Evolutionary conservation across 768 basidiomycete genomes (phyloP).

Genomic region (Lyophyllum atratum): DNA sequence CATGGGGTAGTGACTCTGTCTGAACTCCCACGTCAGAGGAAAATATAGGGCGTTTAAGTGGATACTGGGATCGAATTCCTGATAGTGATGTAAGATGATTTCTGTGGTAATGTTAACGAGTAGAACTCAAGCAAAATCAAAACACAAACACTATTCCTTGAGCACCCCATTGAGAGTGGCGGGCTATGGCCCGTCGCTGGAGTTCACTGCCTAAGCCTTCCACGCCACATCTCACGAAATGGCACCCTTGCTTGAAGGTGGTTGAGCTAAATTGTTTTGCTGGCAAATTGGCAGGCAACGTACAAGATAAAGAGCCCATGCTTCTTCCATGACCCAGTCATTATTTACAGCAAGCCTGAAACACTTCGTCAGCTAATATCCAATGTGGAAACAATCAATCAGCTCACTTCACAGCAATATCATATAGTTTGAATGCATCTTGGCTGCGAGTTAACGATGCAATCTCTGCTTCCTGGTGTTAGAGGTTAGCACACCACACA

Average conservation of each 20-base stretch:
- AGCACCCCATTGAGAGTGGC: slow-evolving; percentile 74
- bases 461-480: slow-evolving; percentile 68
- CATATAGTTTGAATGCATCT: slow-evolving; percentile 67
- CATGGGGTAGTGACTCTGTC: slow-evolving; percentile 44
- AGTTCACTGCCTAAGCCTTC: slow-evolving; percentile 68
- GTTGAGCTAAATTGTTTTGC: slow-evolving; percentile 4
- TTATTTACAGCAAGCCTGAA: slow-evolving; percentile 61
- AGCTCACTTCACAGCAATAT: slow-evolving; percentile 63
- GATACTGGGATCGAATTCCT: slow-evolving; percentile 45
- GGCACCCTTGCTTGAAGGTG: slow-evolving; percentile 60
- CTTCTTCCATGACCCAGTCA: slow-evolving; percentile 75
- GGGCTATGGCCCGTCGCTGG: slow-evolving; percentile 63
- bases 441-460: slow-evolving; percentile 56
- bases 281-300: slow-evolving; percentile 1
- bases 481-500: background rate
- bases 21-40: slow-evolving; percentile 66
- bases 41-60: slow-evolving; percentile 57
- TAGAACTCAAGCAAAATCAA: background rate
- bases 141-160: slow-evolving; percentile 63
- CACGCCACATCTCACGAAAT: slow-evolving; percentile 65
- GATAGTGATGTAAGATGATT: slow-evolving; percentile 49
- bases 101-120: slow-evolving; percentile 31
- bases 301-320: slow-evolving; percentile 67
- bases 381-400: background rate
- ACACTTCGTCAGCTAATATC: background rate